These are phyloP conservation scores for Colletotrichum sp. DNA, from an alignment of 2,329 filamentous ascomycete species.

Conservation along the genomic window DNA sequence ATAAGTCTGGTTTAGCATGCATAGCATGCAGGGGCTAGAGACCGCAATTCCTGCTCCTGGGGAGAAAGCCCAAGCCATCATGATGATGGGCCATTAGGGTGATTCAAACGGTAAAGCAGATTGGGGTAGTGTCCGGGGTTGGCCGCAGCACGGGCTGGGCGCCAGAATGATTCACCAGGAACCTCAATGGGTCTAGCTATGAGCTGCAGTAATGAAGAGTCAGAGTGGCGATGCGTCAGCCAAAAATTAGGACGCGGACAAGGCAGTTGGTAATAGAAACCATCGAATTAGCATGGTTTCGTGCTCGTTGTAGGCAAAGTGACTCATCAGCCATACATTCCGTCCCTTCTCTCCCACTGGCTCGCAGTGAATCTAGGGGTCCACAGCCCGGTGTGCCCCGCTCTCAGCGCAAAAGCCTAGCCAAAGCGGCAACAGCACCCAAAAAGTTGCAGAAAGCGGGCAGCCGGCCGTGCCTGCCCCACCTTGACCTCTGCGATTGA, in stretches of 20 bases:
- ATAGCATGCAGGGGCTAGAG: background rate
- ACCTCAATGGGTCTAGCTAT: background rate
- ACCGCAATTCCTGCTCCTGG: background rate
- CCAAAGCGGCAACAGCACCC: background rate
- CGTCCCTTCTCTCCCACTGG: background rate
- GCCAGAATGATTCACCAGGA: background rate
- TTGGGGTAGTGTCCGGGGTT: background rate
- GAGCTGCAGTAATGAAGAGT: background rate
- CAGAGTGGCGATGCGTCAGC: slow-evolving; percentile 11
- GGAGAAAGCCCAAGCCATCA: background rate
- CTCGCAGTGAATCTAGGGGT: background rate
- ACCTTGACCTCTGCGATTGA: slow-evolving; percentile 7
- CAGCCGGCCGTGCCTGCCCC: background rate
- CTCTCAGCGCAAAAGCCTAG: background rate
- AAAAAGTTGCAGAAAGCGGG: background rate
- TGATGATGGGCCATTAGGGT: background rate
- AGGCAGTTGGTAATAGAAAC: background rate
- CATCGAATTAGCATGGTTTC: background rate
- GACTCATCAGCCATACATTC: slow-evolving; percentile 17
- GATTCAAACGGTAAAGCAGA: background rate
- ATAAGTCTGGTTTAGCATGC: background rate
- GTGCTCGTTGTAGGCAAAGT: background rate
- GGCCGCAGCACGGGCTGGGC: background rate
- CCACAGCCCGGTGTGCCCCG: slow-evolving; percentile 16
- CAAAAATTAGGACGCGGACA: background rate